Conservation (phyloP, 345 rosid species). For the Lepidium africanum region DNA sequence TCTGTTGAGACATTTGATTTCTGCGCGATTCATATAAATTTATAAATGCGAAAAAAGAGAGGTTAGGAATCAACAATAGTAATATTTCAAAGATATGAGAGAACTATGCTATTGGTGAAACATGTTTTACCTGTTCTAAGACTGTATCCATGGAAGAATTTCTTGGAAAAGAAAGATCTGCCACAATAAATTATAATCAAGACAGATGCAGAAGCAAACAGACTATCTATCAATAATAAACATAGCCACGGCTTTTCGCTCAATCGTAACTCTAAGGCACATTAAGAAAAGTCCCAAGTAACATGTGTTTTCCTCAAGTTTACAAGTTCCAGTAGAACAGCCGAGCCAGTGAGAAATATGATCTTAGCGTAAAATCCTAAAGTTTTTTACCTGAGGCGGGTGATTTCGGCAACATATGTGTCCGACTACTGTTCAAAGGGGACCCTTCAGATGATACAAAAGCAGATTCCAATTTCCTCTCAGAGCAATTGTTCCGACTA, state of each 20-base stretch:
- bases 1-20: conserved; percentile 44
- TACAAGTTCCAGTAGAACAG: neutral
- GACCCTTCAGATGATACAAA: conserved; percentile 67
- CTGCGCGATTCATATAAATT: conserved; percentile 1
- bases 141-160: conserved; percentile 52
- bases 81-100: neutral
- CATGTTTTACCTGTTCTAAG: conserved; percentile 54
- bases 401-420: conserved; percentile 58
- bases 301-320: neutral
- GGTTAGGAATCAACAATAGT: neutral
- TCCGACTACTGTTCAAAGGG: conserved; percentile 45
- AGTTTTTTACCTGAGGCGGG: conserved; percentile 61
- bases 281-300: neutral
- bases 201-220: conserved; percentile 4
- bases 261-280: neutral
- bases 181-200: conserved; percentile 9
- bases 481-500: conserved; percentile 45
- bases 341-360: neutral
- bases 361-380: neutral
- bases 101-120: neutral
- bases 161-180: conserved; percentile 72
- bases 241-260: neutral
- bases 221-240: neutral
- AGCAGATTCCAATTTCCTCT: conserved; percentile 49
- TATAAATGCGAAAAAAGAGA: neutral